These are phyloP conservation scores for Nectriaceae sp. DNA, from an alignment of 2,329 filamentous ascomycete species.

Conservation along the genomic window DNA sequence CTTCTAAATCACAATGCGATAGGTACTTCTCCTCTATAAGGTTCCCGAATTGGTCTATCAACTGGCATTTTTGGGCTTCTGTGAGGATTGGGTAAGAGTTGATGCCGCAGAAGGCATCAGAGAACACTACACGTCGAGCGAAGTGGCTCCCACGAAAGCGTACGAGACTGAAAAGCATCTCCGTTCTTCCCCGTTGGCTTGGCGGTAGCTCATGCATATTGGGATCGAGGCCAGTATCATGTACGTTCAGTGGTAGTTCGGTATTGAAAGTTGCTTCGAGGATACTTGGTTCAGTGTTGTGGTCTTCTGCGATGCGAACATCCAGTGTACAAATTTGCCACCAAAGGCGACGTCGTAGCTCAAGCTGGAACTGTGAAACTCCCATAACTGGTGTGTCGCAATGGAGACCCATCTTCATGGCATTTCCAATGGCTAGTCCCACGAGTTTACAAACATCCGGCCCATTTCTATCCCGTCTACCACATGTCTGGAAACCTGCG, in stretches of 20 bases:
- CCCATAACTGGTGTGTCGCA: slow-evolving; percentile 37
- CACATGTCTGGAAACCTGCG: not conserved
- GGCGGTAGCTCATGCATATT: not conserved
- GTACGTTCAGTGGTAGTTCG: slow-evolving; percentile 1
- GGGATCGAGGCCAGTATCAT: slow-evolving; percentile 1
- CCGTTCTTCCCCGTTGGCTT: slow-evolving; percentile 1
- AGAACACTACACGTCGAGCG: slow-evolving; percentile 2
- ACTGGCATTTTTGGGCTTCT: not conserved
- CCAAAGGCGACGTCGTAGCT: slow-evolving; percentile 55
- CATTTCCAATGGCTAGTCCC: slow-evolving; percentile 15
- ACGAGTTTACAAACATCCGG: slow-evolving; percentile 11
- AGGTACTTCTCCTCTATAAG: slow-evolving; percentile 2
- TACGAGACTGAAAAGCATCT: slow-evolving; percentile 5
- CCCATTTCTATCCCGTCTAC: slow-evolving; percentile 6
- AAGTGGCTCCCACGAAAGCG: slow-evolving; percentile 1
- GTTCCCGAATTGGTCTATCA: not conserved
- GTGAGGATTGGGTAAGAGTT: not conserved
- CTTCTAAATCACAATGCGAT: not conserved
- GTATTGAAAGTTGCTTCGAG: slow-evolving; percentile 1
- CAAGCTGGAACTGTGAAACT: slow-evolving; percentile 51
- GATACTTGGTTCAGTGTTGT: slow-evolving; percentile 37
- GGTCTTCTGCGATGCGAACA: slow-evolving; percentile 53
- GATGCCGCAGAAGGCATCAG: slow-evolving; percentile 1
- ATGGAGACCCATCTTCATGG: slow-evolving; percentile 24
- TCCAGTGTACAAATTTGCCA: slow-evolving; percentile 54